Conservation (phyloP, 2,329 filamentous ascomycete species). For the Penicillium sp. region DNA sequence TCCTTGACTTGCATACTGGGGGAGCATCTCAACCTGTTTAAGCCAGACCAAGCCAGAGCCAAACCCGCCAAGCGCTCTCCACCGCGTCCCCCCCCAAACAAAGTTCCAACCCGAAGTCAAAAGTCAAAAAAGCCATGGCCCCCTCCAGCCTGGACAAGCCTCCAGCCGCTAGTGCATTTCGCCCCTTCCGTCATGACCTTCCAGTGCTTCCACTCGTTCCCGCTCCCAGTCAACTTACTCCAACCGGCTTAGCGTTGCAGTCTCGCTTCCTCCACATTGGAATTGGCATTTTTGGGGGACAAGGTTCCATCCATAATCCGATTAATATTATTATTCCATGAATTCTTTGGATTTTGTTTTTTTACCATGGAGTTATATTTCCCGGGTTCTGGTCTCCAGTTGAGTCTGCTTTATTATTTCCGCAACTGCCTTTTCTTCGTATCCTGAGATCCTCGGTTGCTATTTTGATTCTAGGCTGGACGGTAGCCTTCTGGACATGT, state of each 20-base stretch:
- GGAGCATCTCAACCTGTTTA: not conserved
- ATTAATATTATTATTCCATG: too few relatives aligned
- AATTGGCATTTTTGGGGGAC: constrained; percentile 7
- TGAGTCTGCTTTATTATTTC: not conserved
- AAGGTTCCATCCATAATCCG: too few relatives aligned
- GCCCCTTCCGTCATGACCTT: constrained; percentile 29
- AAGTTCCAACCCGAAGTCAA: not conserved
- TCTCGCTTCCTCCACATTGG: constrained; percentile 10
- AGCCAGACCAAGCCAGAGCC: not conserved
- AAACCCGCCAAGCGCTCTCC: too few relatives aligned
- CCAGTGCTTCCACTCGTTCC: constrained; percentile 5
- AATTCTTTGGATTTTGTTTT: not conserved
- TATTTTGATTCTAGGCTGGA: not conserved
- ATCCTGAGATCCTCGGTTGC: not conserved
- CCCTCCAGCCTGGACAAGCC: not conserved
- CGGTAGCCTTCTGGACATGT: too few relatives aligned
- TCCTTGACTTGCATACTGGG: constrained; percentile 1
- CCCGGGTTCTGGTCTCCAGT: not conserved
- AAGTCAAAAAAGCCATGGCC: constrained; percentile 2
- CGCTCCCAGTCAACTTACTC: constrained; percentile 18
- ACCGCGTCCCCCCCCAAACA: not conserved
- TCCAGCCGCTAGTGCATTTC: constrained; percentile 19
- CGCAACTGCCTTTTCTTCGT: too few relatives aligned
- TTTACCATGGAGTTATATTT: not conserved
- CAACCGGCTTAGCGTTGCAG: constrained; percentile 10